Conservation (phyloP, 2,329 filamentous ascomycete species). For the Monosporascus sp. region DNA sequence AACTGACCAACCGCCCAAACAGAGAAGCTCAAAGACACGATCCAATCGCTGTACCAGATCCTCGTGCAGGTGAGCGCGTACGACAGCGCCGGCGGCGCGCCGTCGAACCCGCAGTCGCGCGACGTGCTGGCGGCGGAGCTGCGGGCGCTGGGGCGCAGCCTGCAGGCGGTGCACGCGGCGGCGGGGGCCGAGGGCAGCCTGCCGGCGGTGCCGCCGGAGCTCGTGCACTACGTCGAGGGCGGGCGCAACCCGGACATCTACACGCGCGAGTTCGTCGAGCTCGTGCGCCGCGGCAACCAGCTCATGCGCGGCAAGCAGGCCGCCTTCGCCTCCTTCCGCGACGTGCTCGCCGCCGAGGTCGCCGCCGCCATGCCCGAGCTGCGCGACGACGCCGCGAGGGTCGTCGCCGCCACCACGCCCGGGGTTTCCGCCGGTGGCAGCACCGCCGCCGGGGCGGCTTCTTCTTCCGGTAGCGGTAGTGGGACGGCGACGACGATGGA, state of each 20-base stretch:
- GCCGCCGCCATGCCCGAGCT: conserved; percentile 55
- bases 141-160: conserved; percentile 33
- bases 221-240: conserved; percentile 65
- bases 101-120: conserved; percentile 28
- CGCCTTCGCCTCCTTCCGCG: conserved; percentile 57
- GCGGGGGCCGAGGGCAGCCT: conserved; percentile 29
- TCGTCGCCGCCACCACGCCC: conserved; percentile 44
- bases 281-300: conserved; percentile 61
- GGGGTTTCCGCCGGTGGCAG: neutral
- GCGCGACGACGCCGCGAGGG: conserved; percentile 43
- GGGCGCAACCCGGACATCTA: conserved; percentile 71
- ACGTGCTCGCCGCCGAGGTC: conserved; percentile 57
- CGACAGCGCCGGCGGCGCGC: conserved; percentile 35
- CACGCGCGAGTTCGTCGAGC: conserved; percentile 68
- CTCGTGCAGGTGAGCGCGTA: conserved; percentile 57
- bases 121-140: conserved; percentile 54
- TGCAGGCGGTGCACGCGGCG: conserved; percentile 37
- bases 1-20: neutral
- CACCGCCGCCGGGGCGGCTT: neutral
- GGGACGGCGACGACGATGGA: neutral
- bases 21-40: conserved; percentile 30
- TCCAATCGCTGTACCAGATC: conserved; percentile 30
- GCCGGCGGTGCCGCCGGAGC: conserved; percentile 54
- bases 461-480: neutral
- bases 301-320: conserved; percentile 58